These are phyloP conservation scores for Brasilioporus rufonigricans DNA, from an alignment of 768 basidiomycete genomes.

Conservation along the genomic window DNA sequence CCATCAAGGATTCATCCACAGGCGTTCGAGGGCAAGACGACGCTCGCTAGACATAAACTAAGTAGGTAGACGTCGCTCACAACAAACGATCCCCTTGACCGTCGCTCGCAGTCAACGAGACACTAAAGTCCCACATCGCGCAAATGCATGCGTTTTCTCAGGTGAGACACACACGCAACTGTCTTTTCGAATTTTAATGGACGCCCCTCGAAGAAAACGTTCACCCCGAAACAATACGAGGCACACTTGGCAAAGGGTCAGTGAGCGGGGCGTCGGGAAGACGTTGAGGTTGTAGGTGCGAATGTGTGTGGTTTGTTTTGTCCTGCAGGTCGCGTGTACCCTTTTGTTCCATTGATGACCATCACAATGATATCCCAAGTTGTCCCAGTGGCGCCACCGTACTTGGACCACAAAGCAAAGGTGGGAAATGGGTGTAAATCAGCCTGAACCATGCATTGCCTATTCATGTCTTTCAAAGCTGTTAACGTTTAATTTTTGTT, in stretches of 20 bases:
- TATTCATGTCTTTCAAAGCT: background rate
- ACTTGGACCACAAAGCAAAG: background rate
- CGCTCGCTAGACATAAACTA: slow-evolving; percentile 71
- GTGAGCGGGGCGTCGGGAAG: too few species aligned
- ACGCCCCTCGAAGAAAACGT: slow-evolving; percentile 56
- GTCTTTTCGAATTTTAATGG: background rate
- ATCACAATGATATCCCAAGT: background rate
- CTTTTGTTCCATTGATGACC: background rate
- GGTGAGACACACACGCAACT: slow-evolving; percentile 39
- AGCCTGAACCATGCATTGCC: background rate
- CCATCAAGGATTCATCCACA: slow-evolving; percentile 24
- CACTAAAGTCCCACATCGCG: slow-evolving; percentile 70
- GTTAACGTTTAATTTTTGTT: slow-evolving; percentile 2
- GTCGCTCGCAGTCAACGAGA: slow-evolving; percentile 60
- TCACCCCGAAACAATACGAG: slow-evolving; percentile 67
- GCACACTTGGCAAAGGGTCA: slow-evolving; percentile 39
- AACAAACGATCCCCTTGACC: slow-evolving; percentile 1
- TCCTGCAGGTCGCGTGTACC: background rate
- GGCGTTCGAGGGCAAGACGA: slow-evolving; percentile 78
- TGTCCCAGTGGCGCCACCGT: background rate
- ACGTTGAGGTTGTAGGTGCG: too few species aligned
- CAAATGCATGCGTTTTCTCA: slow-evolving; percentile 89
- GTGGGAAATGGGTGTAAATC: background rate
- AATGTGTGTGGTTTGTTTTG: too few species aligned
- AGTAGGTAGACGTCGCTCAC: slow-evolving; percentile 41